Evolutionary conservation across 441 rosid genomes (phyloP), one percentile per base, ranked within the genome.

Genomic region (Francoa sonchifolia): DNA sequence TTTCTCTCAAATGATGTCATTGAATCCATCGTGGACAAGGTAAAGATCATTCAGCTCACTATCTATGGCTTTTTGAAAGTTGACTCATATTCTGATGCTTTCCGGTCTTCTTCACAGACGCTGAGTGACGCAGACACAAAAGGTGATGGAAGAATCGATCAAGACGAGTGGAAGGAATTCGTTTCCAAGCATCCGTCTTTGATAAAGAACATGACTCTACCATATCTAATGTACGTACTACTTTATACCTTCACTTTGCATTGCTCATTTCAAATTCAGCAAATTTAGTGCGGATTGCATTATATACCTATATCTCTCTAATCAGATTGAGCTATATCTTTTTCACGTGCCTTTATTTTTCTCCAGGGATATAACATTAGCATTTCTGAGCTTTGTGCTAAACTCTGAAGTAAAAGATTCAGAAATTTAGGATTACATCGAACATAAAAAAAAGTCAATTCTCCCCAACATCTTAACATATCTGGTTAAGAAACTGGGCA

Each of bases 141-240:
- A 43, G 66, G 72, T 2, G 90, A 79, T 13, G 90, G 83, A 23
- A 83, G 48, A 64, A 83, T 83, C 2, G 90, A 83, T 52, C 32
- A 35, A 22, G 80, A 74, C 47, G 94, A 83, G 56, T 83, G 94
- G 94, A 69, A 67, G 48, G 77, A 71, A 21, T 79, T 72, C 21
- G 94, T 74, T 27, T 65, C 59, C 14, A 71, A 61, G 60, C 45
- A 77, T 39, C 94, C 90, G 0, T 63, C 86, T 34, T 71, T 83
- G 26, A 65, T 79, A 47, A 83, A 75, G 68, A 83, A 77, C 73
- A 83, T 79, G 80, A 79, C 85, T 11, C 74, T 79, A 32, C 83
- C 94, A 3, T 76, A 79, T 62, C 56, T 87, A 27, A 73, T 67
- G 81, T 81, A 47, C 64, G 76, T 58, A 42, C 11, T 46, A 15